Evolutionary conservation across 2,329 filamentous ascomycete genomes (phyloP).

Genomic region (Calonectria crousiana): DNA sequence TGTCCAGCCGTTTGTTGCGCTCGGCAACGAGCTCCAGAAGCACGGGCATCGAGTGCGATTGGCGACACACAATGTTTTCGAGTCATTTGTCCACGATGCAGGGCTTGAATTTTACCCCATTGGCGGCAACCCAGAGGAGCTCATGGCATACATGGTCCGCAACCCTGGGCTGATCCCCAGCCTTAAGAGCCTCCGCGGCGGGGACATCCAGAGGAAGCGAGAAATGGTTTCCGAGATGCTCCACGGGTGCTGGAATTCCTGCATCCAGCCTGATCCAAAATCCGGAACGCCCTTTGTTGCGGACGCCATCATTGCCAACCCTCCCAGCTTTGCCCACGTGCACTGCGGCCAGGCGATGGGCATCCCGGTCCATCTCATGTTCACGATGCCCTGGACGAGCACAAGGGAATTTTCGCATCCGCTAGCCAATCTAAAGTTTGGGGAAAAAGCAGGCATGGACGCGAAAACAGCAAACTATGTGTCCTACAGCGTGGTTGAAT

Average conservation of each 20-base stretch:
- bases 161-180: constrained; percentile 47
- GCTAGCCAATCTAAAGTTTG: constrained; percentile 73
- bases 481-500: constrained; percentile 78
- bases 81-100: constrained; percentile 59
- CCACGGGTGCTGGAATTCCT: constrained; percentile 46
- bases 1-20: constrained; percentile 80
- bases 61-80: constrained; percentile 71
- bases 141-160: constrained; percentile 45
- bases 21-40: constrained; percentile 76
- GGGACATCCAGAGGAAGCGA: constrained; percentile 44
- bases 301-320: constrained; percentile 64
- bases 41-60: constrained; percentile 80
- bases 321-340: constrained; percentile 62
- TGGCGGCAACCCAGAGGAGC: constrained; percentile 61
- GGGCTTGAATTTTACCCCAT: constrained; percentile 67
- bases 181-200: constrained; percentile 41
- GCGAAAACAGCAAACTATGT: constrained; percentile 75
- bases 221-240: constrained; percentile 47
- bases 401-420: constrained; percentile 81
- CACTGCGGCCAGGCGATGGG: constrained; percentile 60
- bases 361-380: constrained; percentile 61
- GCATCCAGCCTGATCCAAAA: constrained; percentile 28
- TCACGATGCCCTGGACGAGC: constrained; percentile 80
- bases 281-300: constrained; percentile 57
- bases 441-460: constrained; percentile 57